Evolutionary conservation across 306 rosid genomes (phyloP), one percentile per base, ranked within the genome.

Genomic region (Ceratonia siliqua): DNA sequence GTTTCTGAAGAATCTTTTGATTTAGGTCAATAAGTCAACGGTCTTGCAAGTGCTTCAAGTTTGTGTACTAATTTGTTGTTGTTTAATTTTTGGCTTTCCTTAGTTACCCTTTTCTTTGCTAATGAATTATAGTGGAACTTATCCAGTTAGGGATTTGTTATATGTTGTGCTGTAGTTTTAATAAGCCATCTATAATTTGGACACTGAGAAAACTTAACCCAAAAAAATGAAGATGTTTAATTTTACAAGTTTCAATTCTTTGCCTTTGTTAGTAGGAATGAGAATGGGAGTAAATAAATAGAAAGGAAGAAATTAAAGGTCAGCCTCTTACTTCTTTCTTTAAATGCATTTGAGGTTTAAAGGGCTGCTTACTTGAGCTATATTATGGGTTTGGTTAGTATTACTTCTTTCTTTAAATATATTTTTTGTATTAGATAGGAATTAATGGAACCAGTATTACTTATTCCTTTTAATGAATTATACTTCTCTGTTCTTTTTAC

Each of bases 21-120:
- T 18, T 58, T 48, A 57, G 64, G 80, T 73, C 73, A 18, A 20
- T 20, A 42, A 68, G 59, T 82, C 66, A 28, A 27, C 57, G 55
- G 55, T 43, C 15, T 11, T 62, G 62, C 52, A 69, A 53, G 58
- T 49, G 67, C 5, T n/a, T 50, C 1, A 56, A 48, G 38, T 52
- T 64, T 62, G 4, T 50, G 45, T 61, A 1, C 8, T 49, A 22
- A 59, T 39, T 6, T 9, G 15, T 2, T 8, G 58, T 53, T 62
- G 55, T 10, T 17, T 33, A 75, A 14, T 75, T 62, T 36, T 57
- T 57, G 24, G 33, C 59, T 67, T 65, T 32, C 28, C 5, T 68
- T 18, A 66, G 68, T 10, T 38, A 35, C 50, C 33, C 24, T 2
- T 39, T 5, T 58, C 73, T 68, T 52, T 48, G 72, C 30, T 35